phyloP scores from a whole-genome alignment of 164 flowering plant genomes.

The Magnolia sinica region DNA sequence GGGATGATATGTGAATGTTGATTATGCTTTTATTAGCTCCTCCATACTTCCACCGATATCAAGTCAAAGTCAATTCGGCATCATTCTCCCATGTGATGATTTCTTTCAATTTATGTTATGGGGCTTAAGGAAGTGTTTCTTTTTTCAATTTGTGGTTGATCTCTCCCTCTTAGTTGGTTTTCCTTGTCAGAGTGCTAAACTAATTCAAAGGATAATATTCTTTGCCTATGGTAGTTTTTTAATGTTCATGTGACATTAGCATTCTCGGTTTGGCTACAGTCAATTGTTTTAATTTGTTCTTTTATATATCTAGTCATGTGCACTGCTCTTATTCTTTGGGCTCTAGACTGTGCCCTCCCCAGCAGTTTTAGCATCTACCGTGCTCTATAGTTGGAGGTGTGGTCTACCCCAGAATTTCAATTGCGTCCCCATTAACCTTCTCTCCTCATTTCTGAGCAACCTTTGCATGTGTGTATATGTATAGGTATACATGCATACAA shows the following conservation, averaged over 20 bases:
- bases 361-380: not conserved
- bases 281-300: constrained; percentile 3
- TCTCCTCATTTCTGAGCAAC: not conserved
- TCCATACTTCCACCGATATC: too few species aligned
- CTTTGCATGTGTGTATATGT: not conserved
- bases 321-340: not conserved
- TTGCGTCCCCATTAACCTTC: not conserved
- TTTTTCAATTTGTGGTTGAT: not conserved
- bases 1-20: too few species aligned
- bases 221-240: not conserved
- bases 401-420: not conserved
- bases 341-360: not conserved
- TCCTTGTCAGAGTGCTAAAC: not conserved
- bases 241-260: not conserved
- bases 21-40: too few species aligned
- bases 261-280: not conserved
- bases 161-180: not conserved
- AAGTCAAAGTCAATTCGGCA: too few species aligned
- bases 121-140: too few species aligned
- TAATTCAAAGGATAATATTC: not conserved
- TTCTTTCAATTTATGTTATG: too few species aligned
- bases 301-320: not conserved
- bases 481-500: too few species aligned
- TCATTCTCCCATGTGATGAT: too few species aligned
- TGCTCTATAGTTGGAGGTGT: not conserved